Conservation (phyloP, 768 basidiomycete species). For the Mrakia hoshinonis region DNA sequence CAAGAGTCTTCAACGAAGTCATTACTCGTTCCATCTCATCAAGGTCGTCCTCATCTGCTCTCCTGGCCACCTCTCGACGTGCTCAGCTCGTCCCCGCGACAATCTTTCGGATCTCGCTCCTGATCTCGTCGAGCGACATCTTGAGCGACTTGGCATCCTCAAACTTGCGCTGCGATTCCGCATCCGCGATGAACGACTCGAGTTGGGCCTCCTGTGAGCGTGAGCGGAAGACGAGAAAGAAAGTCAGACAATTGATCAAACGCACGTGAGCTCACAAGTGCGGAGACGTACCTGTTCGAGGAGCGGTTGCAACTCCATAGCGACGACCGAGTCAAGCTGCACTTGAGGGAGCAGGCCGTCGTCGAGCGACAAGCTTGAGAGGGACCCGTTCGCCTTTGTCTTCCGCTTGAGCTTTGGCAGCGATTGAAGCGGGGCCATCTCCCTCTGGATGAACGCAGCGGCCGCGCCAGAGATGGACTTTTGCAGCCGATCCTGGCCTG, state of each 20-base stretch:
- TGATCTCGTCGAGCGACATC: conserved; percentile 69
- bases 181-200: conserved; percentile 43
- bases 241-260: too few species aligned
- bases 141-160: conserved; percentile 86
- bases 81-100: neutral
- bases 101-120: conserved; percentile 55
- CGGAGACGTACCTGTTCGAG: conserved; percentile 56
- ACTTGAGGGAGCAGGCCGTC: conserved; percentile 8
- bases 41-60: too few species aligned
- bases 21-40: too few species aligned
- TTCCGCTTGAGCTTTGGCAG: conserved; percentile 16
- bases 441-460: conserved; percentile 71
- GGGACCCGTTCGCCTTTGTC: neutral
- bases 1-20: too few species aligned
- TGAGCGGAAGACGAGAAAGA: neutral
- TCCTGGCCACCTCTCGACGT: too few species aligned
- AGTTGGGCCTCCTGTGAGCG: conserved; percentile 60
- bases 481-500: conserved; percentile 74
- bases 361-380: neutral
- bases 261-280: neutral
- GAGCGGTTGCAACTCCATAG: conserved; percentile 69
- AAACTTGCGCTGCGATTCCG: conserved; percentile 68
- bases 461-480: conserved; percentile 67
- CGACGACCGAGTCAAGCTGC: conserved; percentile 55
- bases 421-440: conserved; percentile 65